phyloP scores from a whole-genome alignment of 768 basidiomycete species.

The Amanita thiersii region DNA sequence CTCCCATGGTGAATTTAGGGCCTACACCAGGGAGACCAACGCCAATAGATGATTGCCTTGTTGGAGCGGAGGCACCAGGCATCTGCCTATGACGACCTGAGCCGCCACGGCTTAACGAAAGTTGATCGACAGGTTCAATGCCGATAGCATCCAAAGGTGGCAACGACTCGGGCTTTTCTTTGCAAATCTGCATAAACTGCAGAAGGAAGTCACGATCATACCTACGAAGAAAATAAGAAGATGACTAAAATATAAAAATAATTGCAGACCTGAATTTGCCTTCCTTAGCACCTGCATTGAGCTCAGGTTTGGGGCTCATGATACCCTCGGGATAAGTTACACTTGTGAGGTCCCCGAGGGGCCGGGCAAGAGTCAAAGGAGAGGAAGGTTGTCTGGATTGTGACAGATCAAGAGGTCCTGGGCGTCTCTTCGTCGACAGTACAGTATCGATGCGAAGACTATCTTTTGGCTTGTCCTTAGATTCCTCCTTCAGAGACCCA shows the following conservation, averaged over 20 bases:
- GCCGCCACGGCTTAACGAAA: slow-evolving; percentile 49
- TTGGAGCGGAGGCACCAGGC: slow-evolving; percentile 32
- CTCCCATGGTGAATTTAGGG: slow-evolving; percentile 48
- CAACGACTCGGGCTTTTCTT: slow-evolving; percentile 87
- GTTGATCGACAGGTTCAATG: slow-evolving; percentile 68
- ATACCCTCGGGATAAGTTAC: slow-evolving; percentile 81
- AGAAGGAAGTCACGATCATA: slow-evolving; percentile 97
- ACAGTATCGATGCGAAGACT: slow-evolving; percentile 60
- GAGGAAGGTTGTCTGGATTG: slow-evolving; percentile 48
- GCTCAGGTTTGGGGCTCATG: slow-evolving; percentile 72
- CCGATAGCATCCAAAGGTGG: slow-evolving; percentile 89
- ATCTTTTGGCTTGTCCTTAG: slow-evolving; percentile 43
- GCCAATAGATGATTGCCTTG: slow-evolving; percentile 40
- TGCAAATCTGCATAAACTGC: slow-evolving; percentile 93
- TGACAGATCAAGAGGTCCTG: slow-evolving; percentile 68
- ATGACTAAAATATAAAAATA: background rate
- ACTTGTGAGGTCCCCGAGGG: slow-evolving; percentile 73
- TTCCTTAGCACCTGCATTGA: slow-evolving; percentile 76
- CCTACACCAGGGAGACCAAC: slow-evolving; percentile 29
- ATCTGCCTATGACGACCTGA: slow-evolving; percentile 53
- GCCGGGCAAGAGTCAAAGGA: slow-evolving; percentile 72
- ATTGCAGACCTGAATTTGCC: slow-evolving; percentile 76
- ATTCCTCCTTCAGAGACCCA: slow-evolving; percentile 27
- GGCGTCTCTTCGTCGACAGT: slow-evolving; percentile 40
- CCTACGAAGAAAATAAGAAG: slow-evolving; percentile 27